Evolutionary conservation across 768 basidiomycete species (phyloP), one percentile per base, ranked within the genome.

Genomic region (Trametes punicea): DNA sequence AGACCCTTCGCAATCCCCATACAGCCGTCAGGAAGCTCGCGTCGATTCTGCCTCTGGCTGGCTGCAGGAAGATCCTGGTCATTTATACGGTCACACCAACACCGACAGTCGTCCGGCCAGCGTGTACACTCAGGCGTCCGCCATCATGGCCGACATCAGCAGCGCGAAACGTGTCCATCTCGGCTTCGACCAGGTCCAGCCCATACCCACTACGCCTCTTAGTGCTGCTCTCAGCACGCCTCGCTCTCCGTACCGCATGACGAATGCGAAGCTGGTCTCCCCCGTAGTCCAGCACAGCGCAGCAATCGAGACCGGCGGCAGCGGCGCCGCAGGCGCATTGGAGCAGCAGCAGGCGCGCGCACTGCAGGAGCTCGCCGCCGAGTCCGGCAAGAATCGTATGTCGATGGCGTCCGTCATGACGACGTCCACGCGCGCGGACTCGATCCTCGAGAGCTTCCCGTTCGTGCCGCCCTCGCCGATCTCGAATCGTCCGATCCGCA

Each of bases 391-490:
- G 55, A 76, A 79, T 59, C 75, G 83, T 51, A 77, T 81, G 59
- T 86, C 89, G 5, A 81, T 79, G 54, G 81, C 83, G 5, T 90
- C 88, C 27, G 80, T 82, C 45, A 70, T 85, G 54, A 81, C 81
- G 11, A 74, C 86, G 13, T 87, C 87, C 9, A 86, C 86, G 2
- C 80, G 81, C 46, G 88, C 89, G 25, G 90, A 93, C 66, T 92
- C 90, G 3, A 90, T 93, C 62, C 77, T 93, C 25, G 90, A 91
- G 70, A 85, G 83, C 13, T 93, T 93, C 77, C 89, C 88, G 31
- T 92, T 93, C 67, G 90, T 93, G 8, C 91, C 91, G 21, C 91
- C 91, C 1, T 91, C 90, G 7, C 91, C 91, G 6, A 91, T 93
- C 56, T 90, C 89, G n/a, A 83, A 88, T 62, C 77, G 86, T 50